Evolutionary conservation across 768 basidiomycete genomes (phyloP), one percentile per base, ranked within the genome.

Genomic region (Rhodotorula babjevae): DNA sequence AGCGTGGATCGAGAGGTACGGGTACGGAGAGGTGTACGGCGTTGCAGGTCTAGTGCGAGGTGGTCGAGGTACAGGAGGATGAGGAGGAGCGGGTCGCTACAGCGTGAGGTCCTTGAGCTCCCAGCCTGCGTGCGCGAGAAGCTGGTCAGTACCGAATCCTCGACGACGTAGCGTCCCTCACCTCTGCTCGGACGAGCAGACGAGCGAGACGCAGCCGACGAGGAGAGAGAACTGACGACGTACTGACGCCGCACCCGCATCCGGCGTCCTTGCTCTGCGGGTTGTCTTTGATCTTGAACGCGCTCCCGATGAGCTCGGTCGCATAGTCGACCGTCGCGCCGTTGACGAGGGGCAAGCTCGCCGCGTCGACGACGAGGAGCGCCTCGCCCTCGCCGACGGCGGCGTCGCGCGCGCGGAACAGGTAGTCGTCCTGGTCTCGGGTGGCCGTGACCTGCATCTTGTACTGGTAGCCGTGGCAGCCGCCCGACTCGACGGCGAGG

Each of bases 391-490:
- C 50, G 40, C 8, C 15, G 11, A 25, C 8, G 4, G 52, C 36
- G 11, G 67, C 8, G 4, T 52, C 36, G 11, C 63, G 47, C 89
- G 89, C 55, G 23, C 58, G 27, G 55, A 70, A 69, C 19, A 62
- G 61, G 53, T 93, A 96, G 81, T 96, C 93, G 74, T 93, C 92
- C 10, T 84, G 84, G 42, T 84, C 83, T 25, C 84, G 84, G 57
- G 82, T 81, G 50, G 84, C 84, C 5, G 90, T 89, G 6, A 97
- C 85, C 67, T 89, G 87, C 85, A 98, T 87, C 76, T 91, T 94
- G 81, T 97, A 96, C 78, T 96, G 93, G 81, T 97, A 97, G 50
- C 95, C 95, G 80, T 98, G 94, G 79, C 95, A 98, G 29, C 95
- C 95, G 19, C 95, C 95, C 19, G 90, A 91, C 78, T 96, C 93